Conservation (phyloP, 352 stramenopile species). For the Elongisporangium prolatum region DNA sequence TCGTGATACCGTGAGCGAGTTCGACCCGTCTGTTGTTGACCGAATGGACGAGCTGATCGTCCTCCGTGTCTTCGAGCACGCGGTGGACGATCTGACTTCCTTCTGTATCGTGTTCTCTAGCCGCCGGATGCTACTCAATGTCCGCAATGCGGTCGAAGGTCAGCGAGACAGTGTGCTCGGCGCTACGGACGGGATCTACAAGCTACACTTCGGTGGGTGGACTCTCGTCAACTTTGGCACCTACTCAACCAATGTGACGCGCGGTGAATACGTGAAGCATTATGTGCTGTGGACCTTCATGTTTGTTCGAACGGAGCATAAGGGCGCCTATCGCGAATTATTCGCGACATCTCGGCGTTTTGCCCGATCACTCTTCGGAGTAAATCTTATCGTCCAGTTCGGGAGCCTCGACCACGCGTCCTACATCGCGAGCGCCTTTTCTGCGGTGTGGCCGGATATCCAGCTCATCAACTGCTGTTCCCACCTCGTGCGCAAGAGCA, state of each 20-base stretch:
- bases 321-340: constrained; percentile 7
- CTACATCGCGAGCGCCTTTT: constrained; percentile 11
- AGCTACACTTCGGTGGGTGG: constrained; percentile 10
- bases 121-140: constrained; percentile 3
- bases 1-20: too few species aligned
- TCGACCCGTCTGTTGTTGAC: too few species aligned
- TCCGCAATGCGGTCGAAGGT: constrained; percentile 4
- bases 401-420: constrained; percentile 12
- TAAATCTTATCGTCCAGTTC: constrained; percentile 5
- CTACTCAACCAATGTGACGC: constrained; percentile 1
- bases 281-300: constrained; percentile 13
- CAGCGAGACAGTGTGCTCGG: constrained; percentile 11
- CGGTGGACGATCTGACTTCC: neutral
- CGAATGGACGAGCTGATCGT: too few species aligned
- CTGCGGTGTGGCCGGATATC: constrained; percentile 8
- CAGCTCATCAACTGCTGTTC: constrained; percentile 9
- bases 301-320: constrained; percentile 11
- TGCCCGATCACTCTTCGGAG: constrained; percentile 5
- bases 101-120: constrained; percentile 8
- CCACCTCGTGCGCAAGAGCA: constrained; percentile 9
- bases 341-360: constrained; percentile 1
- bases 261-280: constrained; percentile 8
- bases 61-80: too few species aligned
- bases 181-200: constrained; percentile 10
- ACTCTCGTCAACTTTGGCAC: constrained; percentile 6